A percentile compares a stretch with the other conserved stretches of the same genome.
These are phyloP conservation scores for Cyberlindnera mississippiensis DNA, from an alignment of 805 yeast genomes.

Conservation along the genomic window DNA sequence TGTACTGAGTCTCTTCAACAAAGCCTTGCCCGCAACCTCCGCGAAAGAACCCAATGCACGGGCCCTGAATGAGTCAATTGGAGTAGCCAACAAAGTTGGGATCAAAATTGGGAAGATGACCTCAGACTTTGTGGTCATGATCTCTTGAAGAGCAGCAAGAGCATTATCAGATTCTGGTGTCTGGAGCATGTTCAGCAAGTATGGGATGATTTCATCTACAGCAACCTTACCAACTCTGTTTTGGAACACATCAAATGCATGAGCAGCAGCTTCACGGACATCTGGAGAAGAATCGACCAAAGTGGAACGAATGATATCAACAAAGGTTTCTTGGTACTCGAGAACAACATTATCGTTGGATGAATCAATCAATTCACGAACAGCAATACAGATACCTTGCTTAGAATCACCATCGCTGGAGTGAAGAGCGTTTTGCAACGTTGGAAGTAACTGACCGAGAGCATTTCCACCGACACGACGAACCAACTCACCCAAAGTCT, in stretches of 20 bases:
- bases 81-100: conserved; percentile 78
- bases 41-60: conserved; percentile 82
- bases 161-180: conserved; percentile 66
- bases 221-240: conserved; percentile 78
- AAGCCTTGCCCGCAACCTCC: conserved; percentile 81
- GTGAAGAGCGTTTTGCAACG: conserved; percentile 62
- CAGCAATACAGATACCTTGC: conserved; percentile 95
- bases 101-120: conserved; percentile 90
- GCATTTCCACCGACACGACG: conserved; percentile 91
- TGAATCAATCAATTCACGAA: conserved; percentile 78
- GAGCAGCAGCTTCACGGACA: conserved; percentile 90
- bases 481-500: conserved; percentile 90
- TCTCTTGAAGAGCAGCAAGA: conserved; percentile 81
- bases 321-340: conserved; percentile 64
- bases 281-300: conserved; percentile 66
- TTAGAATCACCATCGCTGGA: conserved; percentile 74
- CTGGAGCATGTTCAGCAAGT: conserved; percentile 67
- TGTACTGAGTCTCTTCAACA: conserved; percentile 65
- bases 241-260: conserved; percentile 85
- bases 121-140: conserved; percentile 86
- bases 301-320: conserved; percentile 72
- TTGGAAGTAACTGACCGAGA: conserved; percentile 77
- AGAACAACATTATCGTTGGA: conserved; percentile 56
- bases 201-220: conserved; percentile 85
- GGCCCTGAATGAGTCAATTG: conserved; percentile 83